phyloP scores from a whole-genome alignment of 345 rosid genomes.

The Nasturtium officinale region DNA sequence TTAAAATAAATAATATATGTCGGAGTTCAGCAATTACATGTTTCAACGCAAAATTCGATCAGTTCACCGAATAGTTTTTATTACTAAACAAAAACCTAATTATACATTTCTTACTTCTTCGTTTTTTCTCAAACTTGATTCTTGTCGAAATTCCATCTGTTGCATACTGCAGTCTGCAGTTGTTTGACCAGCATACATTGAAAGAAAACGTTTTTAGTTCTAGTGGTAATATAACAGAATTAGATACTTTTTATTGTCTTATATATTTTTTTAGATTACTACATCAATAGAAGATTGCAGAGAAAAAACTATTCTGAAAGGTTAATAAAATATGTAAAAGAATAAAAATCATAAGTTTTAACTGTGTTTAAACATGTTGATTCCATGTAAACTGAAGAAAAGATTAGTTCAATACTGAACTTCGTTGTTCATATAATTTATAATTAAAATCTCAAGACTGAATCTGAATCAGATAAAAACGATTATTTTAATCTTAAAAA shows the following conservation, averaged over 20 bases:
- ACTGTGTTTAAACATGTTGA: not conserved
- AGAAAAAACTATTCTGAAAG: not conserved
- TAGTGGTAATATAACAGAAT: not conserved
- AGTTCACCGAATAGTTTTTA: not conserved
- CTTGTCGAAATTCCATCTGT: conserved; percentile 12
- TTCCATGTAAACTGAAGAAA: not conserved
- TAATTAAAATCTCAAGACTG: not conserved
- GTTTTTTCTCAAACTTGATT: not conserved
- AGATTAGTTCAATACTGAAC: too few relatives aligned
- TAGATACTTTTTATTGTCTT: not conserved
- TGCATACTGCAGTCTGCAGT: conserved; percentile 35
- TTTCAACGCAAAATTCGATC: not conserved
- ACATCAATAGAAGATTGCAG: not conserved
- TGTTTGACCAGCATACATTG: conserved; percentile 37
- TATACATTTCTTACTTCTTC: not conserved
- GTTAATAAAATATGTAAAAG: too few relatives aligned
- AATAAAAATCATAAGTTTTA: not conserved
- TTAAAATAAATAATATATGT: not conserved
- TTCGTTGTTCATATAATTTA: too few relatives aligned
- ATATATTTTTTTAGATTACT: not conserved
- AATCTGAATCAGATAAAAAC: not conserved
- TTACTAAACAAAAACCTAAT: not conserved
- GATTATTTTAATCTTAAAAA: not conserved
- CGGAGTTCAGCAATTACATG: not conserved
- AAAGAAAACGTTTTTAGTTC: conserved; percentile 4